These are phyloP conservation scores for barley (Hordeum vulgare) DNA, from an alignment of 176 grass and related monocot genomes.

Conservation along the genomic window DNA sequence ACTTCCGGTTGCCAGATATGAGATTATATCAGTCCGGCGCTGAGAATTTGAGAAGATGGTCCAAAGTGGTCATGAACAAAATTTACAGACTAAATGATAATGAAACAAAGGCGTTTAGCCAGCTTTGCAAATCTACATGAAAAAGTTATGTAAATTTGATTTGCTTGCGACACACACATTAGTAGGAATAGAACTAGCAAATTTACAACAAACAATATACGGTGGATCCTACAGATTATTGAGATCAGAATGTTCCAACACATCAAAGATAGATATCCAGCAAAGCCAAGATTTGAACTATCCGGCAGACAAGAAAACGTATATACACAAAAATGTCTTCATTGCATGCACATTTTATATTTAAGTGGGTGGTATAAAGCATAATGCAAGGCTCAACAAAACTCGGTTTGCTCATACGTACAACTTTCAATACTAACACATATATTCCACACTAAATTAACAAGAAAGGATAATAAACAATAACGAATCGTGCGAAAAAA, in stretches of 20 bases:
- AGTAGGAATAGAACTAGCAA: not conserved
- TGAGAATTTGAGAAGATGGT: too few relatives aligned
- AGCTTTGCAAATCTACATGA: not conserved
- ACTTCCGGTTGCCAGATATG: not conserved
- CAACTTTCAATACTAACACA: not conserved
- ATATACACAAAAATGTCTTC: not conserved
- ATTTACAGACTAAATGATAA: not conserved
- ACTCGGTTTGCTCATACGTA: not conserved
- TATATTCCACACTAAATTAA: not conserved
- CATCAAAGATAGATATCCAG: not conserved
- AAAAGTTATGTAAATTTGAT: not conserved
- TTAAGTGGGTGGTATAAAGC: not conserved
- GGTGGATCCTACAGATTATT: not conserved
- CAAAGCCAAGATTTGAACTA: not conserved
- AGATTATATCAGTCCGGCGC: not conserved
- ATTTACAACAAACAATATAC: not conserved
- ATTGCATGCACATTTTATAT: not conserved
- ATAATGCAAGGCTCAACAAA: not conserved
- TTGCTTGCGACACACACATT: not conserved
- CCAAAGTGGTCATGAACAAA: not conserved
- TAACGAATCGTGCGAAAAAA: not conserved
- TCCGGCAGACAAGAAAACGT: not conserved
- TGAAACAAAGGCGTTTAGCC: not conserved
- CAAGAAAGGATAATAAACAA: constrained; percentile 18
- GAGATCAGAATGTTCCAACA: not conserved